Percentiles rank a stretch among this genome's conserved stretches.
phyloP scores from a whole-genome alignment of 2,329 filamentous ascomycete species.

The Paecilomyces sp. region DNA sequence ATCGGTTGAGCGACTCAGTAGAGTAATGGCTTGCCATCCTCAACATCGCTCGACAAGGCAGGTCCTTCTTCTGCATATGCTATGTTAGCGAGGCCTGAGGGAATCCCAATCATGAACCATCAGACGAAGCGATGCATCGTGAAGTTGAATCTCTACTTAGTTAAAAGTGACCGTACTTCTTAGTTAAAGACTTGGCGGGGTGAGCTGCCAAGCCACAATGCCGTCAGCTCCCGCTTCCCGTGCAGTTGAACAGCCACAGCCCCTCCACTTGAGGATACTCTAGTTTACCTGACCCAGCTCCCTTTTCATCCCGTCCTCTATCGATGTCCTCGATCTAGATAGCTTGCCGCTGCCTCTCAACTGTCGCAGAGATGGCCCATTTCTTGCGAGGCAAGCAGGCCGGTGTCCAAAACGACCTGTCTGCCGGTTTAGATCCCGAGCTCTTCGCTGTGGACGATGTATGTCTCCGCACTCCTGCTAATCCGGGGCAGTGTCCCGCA shows the following conservation, averaged over 20 bases:
- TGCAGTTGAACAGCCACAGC: conserved; percentile 10
- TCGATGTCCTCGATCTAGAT: not conserved
- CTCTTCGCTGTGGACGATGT: conserved; percentile 78
- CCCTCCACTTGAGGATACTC: conserved; percentile 18
- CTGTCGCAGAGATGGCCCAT: conserved; percentile 58
- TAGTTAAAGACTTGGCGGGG: not conserved
- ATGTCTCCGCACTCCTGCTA: conserved; percentile 9
- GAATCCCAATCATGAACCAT: no score
- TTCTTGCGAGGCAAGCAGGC: conserved; percentile 90
- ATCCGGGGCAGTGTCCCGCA: conserved; percentile 2
- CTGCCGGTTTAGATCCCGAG: conserved; percentile 68
- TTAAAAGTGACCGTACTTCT: no score
- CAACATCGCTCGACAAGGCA: no score
- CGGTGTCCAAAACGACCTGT: conserved; percentile 86
- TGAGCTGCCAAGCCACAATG: not conserved
- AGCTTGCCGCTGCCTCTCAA: not conserved
- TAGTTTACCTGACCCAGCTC: conserved; percentile 9
- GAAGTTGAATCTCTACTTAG: no score
- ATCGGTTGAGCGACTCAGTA: no score
- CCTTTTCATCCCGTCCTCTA: conserved; percentile 1
- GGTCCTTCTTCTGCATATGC: no score
- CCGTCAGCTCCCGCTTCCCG: conserved; percentile 9
- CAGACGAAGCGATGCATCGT: no score
- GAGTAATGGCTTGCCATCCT: no score
- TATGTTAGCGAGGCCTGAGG: no score